Conservation (phyloP, 805 yeast species). For the Osmozyma mogii region DNA sequence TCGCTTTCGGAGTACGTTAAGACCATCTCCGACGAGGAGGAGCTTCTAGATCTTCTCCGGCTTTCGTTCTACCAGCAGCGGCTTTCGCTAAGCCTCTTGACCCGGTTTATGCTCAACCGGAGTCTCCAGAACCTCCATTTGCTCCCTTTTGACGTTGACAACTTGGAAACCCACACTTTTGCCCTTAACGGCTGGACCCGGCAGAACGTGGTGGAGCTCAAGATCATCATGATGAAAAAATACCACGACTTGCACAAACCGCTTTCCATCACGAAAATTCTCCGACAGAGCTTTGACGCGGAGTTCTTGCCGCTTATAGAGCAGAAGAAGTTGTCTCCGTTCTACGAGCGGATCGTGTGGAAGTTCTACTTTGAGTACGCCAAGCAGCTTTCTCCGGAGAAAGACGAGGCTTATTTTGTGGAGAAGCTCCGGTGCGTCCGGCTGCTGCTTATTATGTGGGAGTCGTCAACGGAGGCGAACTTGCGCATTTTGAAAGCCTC, state of each 20-base stretch:
- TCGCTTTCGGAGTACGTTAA: conserved; percentile 15
- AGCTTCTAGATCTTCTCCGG: conserved; percentile 15
- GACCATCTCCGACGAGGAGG: conserved; percentile 12
- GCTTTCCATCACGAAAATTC: conserved; percentile 20
- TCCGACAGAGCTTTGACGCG: conserved; percentile 20
- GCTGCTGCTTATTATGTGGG: conserved; percentile 32
- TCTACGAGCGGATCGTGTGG: conserved; percentile 36
- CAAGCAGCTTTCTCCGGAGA: conserved; percentile 6
- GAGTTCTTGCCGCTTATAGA: conserved; percentile 19
- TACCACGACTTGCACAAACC: conserved; percentile 28
- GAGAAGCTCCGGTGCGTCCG: conserved; percentile 13
- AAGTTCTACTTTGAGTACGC: conserved; percentile 31
- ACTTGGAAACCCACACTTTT: conserved; percentile 15
- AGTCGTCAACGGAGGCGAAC: conserved; percentile 8
- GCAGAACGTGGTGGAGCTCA: conserved; percentile 18
- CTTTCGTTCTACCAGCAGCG: conserved; percentile 19
- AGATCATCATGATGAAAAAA: conserved; percentile 28
- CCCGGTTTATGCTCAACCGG: conserved; percentile 21
- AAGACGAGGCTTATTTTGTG: conserved; percentile 18
- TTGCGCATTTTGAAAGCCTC: no score
- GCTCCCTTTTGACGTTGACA: conserved; percentile 14
- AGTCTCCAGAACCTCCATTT: conserved; percentile 9
- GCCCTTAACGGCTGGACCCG: conserved; percentile 13
- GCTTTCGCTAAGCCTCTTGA: conserved; percentile 18
- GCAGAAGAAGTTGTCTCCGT: conserved; percentile 18